Conservation (phyloP, 805 yeast genomes). For the Lachancea mirantina region DNA sequence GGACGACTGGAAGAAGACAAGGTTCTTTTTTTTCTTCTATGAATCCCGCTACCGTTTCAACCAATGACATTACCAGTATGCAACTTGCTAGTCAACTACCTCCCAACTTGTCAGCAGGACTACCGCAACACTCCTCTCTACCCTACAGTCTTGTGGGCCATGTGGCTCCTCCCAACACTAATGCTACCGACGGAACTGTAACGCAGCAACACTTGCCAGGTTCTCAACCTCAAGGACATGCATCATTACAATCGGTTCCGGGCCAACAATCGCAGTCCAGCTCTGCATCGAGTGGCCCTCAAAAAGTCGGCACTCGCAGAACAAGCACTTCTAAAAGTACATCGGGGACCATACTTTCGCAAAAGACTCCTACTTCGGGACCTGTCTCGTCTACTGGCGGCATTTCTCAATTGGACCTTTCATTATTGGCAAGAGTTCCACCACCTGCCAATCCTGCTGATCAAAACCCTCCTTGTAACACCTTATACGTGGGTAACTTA, state of each 20-base stretch:
- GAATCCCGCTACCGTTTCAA: constrained; percentile 10
- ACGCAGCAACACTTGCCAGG: constrained; percentile 25
- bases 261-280: constrained; percentile 16
- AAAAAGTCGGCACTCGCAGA: constrained; percentile 14
- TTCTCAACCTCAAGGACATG: constrained; percentile 18
- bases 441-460: constrained; percentile 98
- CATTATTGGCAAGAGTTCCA: constrained; percentile 70
- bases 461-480: constrained; percentile 98
- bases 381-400: constrained; percentile 21
- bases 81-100: constrained; percentile 15
- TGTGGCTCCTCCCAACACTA: constrained; percentile 5
- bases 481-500: constrained; percentile 90
- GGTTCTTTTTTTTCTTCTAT: constrained; percentile 22
- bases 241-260: constrained; percentile 11
- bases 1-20: constrained; percentile 18
- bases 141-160: constrained; percentile 28
- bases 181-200: constrained; percentile 18
- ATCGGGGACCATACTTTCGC: constrained; percentile 11
- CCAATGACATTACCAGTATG: constrained; percentile 15
- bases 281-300: constrained; percentile 15
- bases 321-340: constrained; percentile 15
- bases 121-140: constrained; percentile 31
- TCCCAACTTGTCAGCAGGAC: constrained; percentile 6
- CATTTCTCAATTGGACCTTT: constrained; percentile 50
- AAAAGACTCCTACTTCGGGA: constrained; percentile 25